Evolutionary conservation across 345 rosid genomes (phyloP).

Genomic region (Ricinus communis): DNA sequence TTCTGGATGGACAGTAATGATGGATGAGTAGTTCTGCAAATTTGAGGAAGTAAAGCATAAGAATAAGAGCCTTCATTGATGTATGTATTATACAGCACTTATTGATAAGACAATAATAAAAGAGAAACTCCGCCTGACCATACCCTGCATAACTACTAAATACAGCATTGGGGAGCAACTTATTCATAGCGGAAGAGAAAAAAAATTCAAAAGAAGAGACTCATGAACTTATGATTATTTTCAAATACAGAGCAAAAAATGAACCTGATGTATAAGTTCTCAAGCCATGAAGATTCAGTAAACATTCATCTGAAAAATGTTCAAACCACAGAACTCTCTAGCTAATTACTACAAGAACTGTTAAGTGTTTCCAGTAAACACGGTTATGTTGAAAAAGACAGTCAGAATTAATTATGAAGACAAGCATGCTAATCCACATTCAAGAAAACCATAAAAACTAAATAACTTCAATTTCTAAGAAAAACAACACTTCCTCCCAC

Average conservation of each 20-base stretch:
- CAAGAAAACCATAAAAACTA: neutral
- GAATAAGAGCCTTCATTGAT: neutral
- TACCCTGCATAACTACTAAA: neutral
- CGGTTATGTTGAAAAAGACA: no score
- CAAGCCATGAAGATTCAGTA: neutral
- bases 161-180: neutral
- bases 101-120: neutral
- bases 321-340: neutral
- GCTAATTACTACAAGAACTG: neutral
- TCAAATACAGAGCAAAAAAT: neutral
- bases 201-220: neutral
- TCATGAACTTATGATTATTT: neutral
- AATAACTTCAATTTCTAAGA: neutral
- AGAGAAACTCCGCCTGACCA: no score
- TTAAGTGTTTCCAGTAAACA: neutral
- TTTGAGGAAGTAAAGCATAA: conserved; percentile 5
- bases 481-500: no score
- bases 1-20: conserved; percentile 82
- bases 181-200: neutral
- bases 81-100: neutral
- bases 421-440: neutral
- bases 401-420: neutral
- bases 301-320: neutral
- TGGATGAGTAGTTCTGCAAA: conserved; percentile 83
- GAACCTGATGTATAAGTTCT: neutral